phyloP scores from a whole-genome alignment of 2,329 filamentous ascomycete genomes.

The Curvularia lunata region DNA sequence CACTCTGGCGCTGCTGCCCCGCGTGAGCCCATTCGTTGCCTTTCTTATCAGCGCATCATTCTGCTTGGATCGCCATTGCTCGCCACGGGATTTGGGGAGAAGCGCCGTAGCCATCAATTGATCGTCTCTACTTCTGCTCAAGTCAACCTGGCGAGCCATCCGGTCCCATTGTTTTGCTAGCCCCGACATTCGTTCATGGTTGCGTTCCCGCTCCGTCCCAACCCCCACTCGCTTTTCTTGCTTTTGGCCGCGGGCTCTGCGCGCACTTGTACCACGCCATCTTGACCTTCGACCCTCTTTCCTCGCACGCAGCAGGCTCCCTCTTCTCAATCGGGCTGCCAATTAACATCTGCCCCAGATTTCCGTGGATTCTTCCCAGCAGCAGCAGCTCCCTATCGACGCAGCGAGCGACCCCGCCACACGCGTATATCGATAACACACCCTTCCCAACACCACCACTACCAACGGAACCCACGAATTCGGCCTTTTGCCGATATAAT shows the following conservation, averaged over 20 bases:
- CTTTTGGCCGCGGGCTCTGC: constrained; percentile 25
- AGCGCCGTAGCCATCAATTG: constrained; percentile 36
- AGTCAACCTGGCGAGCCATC: constrained; percentile 29
- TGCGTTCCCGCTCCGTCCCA: constrained; percentile 12
- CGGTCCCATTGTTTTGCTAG: constrained; percentile 21
- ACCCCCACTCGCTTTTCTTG: constrained; percentile 22
- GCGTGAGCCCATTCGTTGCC: constrained; percentile 42
- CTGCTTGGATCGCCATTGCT: constrained; percentile 38
- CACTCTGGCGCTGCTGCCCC: constrained; percentile 28
- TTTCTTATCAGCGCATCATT: constrained; percentile 41
- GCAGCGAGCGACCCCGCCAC: constrained; percentile 34
- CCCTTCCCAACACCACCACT: constrained; percentile 12
- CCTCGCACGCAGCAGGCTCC: too few relatives aligned
- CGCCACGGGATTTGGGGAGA: constrained; percentile 23
- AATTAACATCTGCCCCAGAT: constrained; percentile 26
- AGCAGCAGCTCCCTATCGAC: constrained; percentile 36
- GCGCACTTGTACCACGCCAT: constrained; percentile 9
- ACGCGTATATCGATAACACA: constrained; percentile 29
- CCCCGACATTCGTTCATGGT: constrained; percentile 18
- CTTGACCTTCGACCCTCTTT: background rate
- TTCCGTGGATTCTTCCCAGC: constrained; percentile 26
- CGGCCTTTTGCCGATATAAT: constrained; percentile 62
- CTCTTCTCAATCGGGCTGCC: too few relatives aligned
- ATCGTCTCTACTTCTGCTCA: constrained; percentile 16
- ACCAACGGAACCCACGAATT: constrained; percentile 40